phyloP scores from a whole-genome alignment of 345 rosid species.

The Garcia nutans region DNA sequence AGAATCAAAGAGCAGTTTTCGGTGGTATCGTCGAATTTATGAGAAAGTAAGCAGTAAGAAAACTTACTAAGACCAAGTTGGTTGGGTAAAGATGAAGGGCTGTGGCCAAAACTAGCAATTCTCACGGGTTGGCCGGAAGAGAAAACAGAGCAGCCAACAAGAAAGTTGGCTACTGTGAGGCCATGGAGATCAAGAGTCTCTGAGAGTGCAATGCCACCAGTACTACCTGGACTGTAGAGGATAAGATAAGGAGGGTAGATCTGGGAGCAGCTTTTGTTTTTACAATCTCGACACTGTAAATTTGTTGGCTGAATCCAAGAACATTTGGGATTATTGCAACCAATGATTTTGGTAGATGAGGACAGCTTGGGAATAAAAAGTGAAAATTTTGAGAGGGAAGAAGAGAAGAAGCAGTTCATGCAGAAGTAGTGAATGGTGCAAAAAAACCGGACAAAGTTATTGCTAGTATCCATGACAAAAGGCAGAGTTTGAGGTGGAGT shows the following conservation, averaged over 20 bases:
- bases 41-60: conserved; percentile 46
- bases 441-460: conserved; percentile 41
- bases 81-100: conserved; percentile 32
- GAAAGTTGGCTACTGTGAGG: conserved; percentile 22
- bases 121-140: conserved; percentile 41
- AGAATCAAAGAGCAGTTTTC: conserved; percentile 29
- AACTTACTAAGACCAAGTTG: conserved; percentile 41
- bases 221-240: conserved; percentile 37
- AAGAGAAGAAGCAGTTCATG: conserved; percentile 30
- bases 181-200: conserved; percentile 34
- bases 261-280: conserved; percentile 26
- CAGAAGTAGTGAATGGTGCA: conserved; percentile 41
- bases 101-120: conserved; percentile 44
- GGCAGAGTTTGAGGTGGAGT: conserved; percentile 32
- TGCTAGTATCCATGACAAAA: conserved; percentile 36
- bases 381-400: conserved; percentile 10
- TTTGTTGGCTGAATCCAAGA: conserved; percentile 36
- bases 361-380: conserved; percentile 38
- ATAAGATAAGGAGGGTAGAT: conserved; percentile 39
- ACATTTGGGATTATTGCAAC: conserved; percentile 46
- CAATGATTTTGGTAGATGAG: conserved; percentile 32
- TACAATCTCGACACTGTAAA: conserved; percentile 20
- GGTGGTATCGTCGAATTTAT: conserved; percentile 29
- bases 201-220: conserved; percentile 36
- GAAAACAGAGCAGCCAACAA: conserved; percentile 44